Evolutionary conservation across 2,329 filamentous ascomycete species (phyloP).

Genomic region (Colletotrichum sansevieriae): DNA sequence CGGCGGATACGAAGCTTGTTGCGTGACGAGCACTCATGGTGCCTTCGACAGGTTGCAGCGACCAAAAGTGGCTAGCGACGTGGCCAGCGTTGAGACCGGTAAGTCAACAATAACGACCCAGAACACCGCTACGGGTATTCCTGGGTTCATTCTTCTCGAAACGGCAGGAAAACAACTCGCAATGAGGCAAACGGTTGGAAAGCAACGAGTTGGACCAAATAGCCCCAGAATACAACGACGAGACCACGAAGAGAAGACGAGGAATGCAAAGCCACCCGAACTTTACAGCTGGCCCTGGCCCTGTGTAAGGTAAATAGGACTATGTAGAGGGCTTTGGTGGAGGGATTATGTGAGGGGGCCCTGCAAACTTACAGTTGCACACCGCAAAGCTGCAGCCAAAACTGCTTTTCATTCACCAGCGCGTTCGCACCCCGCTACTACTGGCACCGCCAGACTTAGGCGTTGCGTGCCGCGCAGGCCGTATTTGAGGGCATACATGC

Average conservation of each 20-base stretch:
- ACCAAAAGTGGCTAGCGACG: no score
- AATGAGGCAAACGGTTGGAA: neutral
- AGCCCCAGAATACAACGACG: neutral
- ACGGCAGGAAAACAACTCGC: neutral
- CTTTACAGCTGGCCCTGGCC: neutral
- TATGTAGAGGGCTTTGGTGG: neutral
- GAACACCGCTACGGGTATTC: no score
- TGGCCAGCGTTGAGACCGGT: no score
- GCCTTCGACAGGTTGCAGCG: no score
- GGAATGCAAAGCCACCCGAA: slow-evolving; percentile 29
- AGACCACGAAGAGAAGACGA: neutral
- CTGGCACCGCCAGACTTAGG: no score
- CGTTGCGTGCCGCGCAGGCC: no score
- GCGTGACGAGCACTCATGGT: no score
- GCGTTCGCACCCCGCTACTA: no score
- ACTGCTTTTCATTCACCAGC: neutral
- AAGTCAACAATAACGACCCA: no score
- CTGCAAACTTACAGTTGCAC: slow-evolving; percentile 1
- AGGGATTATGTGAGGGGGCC: neutral
- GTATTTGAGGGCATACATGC: no score
- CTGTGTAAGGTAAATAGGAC: no score
- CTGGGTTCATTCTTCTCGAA: neutral
- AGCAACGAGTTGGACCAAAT: neutral
- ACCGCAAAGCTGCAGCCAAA: slow-evolving; percentile 15
- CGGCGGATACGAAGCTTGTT: neutral